Evolutionary conservation across 208 protist species (phyloP).

Genomic region (Trypanosoma avium): DNA sequence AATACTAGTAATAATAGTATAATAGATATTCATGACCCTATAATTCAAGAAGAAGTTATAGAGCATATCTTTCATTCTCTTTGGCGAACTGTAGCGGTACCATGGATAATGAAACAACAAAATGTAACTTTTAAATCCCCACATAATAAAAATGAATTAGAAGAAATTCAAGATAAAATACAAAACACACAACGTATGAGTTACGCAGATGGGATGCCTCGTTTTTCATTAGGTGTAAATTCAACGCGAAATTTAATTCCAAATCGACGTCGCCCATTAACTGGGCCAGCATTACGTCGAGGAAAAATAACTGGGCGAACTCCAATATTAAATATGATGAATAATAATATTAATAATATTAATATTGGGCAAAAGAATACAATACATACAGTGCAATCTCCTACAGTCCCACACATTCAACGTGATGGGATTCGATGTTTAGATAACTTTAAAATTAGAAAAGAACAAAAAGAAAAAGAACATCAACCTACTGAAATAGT

Average conservation of each 20-base stretch:
- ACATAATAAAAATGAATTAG: neutral
- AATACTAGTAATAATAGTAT: neutral
- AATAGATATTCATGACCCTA: neutral
- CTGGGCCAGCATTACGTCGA: neutral
- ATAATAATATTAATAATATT: no score
- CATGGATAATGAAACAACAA: slow-evolving; percentile 26
- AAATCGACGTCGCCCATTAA: slow-evolving; percentile 6
- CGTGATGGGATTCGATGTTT: no score
- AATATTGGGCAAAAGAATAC: no score
- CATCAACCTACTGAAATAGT: neutral
- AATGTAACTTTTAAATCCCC: neutral
- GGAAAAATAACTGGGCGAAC: neutral
- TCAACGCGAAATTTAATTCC: neutral
- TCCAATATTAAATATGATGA: no score
- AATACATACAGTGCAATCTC: no score
- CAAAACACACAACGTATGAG: neutral
- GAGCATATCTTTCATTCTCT: slow-evolving; percentile 23
- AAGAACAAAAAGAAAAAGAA: neutral
- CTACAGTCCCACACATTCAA: no score
- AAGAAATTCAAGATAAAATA: neutral
- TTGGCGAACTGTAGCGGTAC: slow-evolving; percentile 29
- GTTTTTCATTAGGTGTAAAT: neutral
- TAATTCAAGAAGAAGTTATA: neutral
- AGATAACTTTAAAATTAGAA: no score
- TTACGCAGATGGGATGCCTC: neutral